These are phyloP conservation scores for Eragrostis nindensis DNA, from an alignment of 176 grass and related monocot genomes.

Conservation along the genomic window DNA sequence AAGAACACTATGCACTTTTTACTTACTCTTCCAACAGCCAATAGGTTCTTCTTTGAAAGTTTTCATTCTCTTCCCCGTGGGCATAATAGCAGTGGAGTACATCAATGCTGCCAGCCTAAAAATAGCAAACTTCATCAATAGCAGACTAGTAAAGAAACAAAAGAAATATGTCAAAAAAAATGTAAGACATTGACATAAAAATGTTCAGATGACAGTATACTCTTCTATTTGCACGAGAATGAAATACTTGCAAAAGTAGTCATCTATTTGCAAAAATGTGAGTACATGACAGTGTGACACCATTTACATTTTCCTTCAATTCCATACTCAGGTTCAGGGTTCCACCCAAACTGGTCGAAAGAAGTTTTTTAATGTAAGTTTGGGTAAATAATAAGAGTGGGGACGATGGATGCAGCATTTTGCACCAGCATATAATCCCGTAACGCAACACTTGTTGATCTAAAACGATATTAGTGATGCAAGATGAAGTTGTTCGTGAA, in stretches of 20 bases:
- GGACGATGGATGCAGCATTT: conserved; percentile 7
- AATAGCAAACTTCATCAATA: conserved; percentile 30
- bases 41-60: conserved; percentile 92
- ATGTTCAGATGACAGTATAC: neutral
- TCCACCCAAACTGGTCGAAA: conserved; percentile 15
- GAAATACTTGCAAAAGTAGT: neutral
- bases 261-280: neutral
- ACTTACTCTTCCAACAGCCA: conserved; percentile 96
- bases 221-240: neutral
- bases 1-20: conserved; percentile 1
- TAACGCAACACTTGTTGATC: neutral
- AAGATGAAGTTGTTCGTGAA: neutral
- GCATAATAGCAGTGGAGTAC: conserved; percentile 98
- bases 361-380: neutral
- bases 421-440: neutral
- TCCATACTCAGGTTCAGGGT: neutral
- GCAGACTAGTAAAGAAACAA: conserved; percentile 29
- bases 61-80: conserved; percentile 86
- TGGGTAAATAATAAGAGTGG: neutral
- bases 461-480: neutral
- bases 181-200: neutral
- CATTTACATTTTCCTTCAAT: conserved; percentile 20
- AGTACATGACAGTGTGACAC: neutral
- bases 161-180: conserved; percentile 25
- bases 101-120: conserved; percentile 88